Conservation (phyloP, 176 grass and related monocot genomes). For the Musa schizocarpa region DNA sequence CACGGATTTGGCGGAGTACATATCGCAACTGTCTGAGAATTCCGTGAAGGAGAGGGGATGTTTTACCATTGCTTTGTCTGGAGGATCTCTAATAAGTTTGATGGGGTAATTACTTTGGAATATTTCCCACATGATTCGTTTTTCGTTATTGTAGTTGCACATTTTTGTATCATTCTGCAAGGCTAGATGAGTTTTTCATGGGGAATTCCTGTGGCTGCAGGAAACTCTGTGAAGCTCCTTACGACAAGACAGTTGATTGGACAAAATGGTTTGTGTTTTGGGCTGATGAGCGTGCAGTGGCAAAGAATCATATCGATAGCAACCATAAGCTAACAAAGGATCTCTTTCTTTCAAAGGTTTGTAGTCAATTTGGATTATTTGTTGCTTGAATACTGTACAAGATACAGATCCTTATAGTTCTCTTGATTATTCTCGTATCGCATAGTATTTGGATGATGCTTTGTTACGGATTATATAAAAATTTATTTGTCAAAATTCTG, state of each 20-base stretch:
- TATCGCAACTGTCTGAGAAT: conserved; percentile 83
- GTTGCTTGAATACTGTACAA: not conserved
- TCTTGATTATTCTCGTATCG: not conserved
- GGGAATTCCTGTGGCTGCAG: conserved; percentile 23
- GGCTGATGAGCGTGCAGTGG: conserved; percentile 86
- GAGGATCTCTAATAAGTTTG: conserved; percentile 55
- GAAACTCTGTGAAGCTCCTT: conserved; percentile 90
- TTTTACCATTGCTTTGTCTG: conserved; percentile 81
- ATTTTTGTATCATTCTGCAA: not conserved
- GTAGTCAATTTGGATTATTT: conserved; percentile 2
- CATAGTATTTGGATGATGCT: not conserved
- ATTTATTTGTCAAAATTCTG: not conserved
- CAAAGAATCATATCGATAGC: conserved; percentile 87
- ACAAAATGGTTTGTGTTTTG: conserved; percentile 97
- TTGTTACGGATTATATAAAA: not conserved
- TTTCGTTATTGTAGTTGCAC: not conserved
- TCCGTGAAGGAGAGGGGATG: conserved; percentile 94
- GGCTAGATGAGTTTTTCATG: not conserved
- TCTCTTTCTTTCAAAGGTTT: conserved; percentile 84
- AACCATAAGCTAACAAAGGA: conserved; percentile 88
- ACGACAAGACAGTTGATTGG: conserved; percentile 94
- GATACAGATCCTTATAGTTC: not conserved
- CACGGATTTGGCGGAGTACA: conserved; percentile 80
- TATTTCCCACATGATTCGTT: not conserved
- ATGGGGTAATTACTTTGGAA: conserved; percentile 49